phyloP scores from a whole-genome alignment of 2,329 filamentous ascomycete genomes.

The Venturia asperata region DNA sequence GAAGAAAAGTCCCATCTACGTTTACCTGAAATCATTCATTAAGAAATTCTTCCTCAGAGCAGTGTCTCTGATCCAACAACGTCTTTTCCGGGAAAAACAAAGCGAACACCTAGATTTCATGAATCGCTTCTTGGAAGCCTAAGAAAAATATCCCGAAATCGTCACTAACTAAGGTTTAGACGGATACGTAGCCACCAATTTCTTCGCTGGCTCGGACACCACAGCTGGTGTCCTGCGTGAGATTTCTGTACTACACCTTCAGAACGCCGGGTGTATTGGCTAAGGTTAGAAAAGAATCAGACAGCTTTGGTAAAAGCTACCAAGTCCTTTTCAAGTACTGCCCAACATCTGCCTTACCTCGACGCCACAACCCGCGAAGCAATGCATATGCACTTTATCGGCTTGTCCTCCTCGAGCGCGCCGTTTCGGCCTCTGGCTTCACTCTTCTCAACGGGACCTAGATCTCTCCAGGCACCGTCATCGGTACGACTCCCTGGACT shows the following conservation, averaged over 20 bases:
- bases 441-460: slow-evolving; percentile 20
- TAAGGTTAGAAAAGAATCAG: slow-evolving; percentile 14
- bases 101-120: slow-evolving; percentile 45
- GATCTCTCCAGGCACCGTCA: slow-evolving; percentile 22
- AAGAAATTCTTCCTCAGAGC: slow-evolving; percentile 30
- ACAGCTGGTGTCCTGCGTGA: slow-evolving; percentile 9
- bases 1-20: slow-evolving; percentile 5
- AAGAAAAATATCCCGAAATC: slow-evolving; percentile 38
- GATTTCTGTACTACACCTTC: slow-evolving; percentile 18
- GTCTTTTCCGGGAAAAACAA: slow-evolving; percentile 42
- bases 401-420: slow-evolving; percentile 46
- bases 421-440: slow-evolving; percentile 33
- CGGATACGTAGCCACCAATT: slow-evolving; percentile 27
- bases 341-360: slow-evolving; percentile 38
- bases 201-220: slow-evolving; percentile 12
- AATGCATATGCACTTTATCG: slow-evolving; percentile 45
- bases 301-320: not conserved
- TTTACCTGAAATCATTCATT: slow-evolving; percentile 8
- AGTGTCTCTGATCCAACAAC: slow-evolving; percentile 42
- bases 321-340: slow-evolving; percentile 27
- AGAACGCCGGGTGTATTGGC: slow-evolving; percentile 13
- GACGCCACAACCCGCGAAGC: slow-evolving; percentile 45
- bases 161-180: slow-evolving; percentile 49
- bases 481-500: slow-evolving; percentile 29
- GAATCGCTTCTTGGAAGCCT: slow-evolving; percentile 42